Evolutionary conservation across 345 rosid genomes (phyloP).

Genomic region (Barbarea vulgaris): DNA sequence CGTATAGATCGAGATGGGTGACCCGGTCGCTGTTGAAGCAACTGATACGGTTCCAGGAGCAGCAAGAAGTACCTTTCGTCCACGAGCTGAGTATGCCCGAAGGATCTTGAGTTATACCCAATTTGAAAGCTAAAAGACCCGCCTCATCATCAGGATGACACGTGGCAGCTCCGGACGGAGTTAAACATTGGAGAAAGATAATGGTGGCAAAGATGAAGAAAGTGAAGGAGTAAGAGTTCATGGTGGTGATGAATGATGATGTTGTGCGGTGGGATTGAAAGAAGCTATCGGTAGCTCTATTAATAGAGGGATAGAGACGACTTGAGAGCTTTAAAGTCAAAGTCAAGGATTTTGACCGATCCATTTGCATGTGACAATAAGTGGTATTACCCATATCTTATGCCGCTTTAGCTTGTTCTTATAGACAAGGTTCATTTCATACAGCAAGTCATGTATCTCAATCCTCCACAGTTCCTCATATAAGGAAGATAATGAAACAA

Average conservation of each 20-base stretch:
- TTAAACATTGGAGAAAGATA: conserved; percentile 18
- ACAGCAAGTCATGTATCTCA: neutral
- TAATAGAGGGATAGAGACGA: neutral
- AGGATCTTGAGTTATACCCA: conserved; percentile 36
- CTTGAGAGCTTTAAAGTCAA: neutral
- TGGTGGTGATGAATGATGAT: neutral
- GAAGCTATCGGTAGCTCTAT: neutral
- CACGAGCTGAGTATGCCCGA: conserved; percentile 63
- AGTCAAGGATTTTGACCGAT: neutral
- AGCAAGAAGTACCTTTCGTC: conserved; percentile 63
- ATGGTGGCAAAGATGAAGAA: conserved; percentile 26
- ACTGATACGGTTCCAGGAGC: conserved; percentile 53
- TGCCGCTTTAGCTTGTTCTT: neutral
- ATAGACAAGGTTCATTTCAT: neutral
- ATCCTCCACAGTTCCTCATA: too few species aligned
- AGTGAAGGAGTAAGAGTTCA: conserved; percentile 1
- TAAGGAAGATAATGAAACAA: neutral
- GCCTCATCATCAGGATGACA: conserved; percentile 12
- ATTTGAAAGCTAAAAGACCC: conserved; percentile 6
- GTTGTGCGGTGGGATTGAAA: neutral
- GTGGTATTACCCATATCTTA: neutral
- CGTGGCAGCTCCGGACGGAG: conserved; percentile 30
- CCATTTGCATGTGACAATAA: conserved; percentile 7
- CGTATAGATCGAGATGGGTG: conserved; percentile 42
- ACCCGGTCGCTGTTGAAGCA: conserved; percentile 56